Conservation (phyloP, 2,329 filamentous ascomycete genomes). For the Colletotrichum kahawae region DNA sequence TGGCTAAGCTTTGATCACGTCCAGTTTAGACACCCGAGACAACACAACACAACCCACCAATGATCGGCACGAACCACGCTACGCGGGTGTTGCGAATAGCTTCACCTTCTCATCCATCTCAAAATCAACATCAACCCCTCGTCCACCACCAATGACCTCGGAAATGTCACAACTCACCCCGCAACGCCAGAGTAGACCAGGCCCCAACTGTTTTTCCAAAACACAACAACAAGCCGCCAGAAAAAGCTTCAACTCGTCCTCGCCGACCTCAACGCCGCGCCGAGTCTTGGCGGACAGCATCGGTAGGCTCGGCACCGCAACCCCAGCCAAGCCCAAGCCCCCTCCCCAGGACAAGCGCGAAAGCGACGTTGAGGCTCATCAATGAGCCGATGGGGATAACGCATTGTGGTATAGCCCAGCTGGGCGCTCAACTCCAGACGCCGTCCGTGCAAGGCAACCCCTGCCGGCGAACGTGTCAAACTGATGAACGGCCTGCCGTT, state of each 20-base stretch:
- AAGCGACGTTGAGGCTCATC: background rate
- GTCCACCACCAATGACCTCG: no score
- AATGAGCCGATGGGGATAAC: background rate
- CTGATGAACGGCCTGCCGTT: background rate
- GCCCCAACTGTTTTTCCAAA: no score
- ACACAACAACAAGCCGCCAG: no score
- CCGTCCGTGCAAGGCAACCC: background rate
- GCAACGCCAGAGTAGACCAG: no score
- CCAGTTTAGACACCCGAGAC: no score
- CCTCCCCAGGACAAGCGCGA: background rate
- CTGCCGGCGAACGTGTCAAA: slow-evolving; percentile 1
- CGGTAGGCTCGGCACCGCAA: background rate
- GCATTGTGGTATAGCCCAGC: background rate
- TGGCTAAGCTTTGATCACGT: no score
- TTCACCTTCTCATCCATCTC: no score
- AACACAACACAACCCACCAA: no score
- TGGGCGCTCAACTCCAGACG: background rate
- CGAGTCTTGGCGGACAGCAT: background rate
- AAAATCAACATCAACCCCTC: no score
- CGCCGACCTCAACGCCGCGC: background rate
- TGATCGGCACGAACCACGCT: no score
- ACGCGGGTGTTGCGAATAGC: no score
- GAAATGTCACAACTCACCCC: no score
- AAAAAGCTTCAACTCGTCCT: background rate
- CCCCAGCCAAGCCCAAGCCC: background rate